These are phyloP conservation scores for Chlorella sorokiniana DNA, from an alignment of 139 green algal species.

Conservation along the genomic window DNA sequence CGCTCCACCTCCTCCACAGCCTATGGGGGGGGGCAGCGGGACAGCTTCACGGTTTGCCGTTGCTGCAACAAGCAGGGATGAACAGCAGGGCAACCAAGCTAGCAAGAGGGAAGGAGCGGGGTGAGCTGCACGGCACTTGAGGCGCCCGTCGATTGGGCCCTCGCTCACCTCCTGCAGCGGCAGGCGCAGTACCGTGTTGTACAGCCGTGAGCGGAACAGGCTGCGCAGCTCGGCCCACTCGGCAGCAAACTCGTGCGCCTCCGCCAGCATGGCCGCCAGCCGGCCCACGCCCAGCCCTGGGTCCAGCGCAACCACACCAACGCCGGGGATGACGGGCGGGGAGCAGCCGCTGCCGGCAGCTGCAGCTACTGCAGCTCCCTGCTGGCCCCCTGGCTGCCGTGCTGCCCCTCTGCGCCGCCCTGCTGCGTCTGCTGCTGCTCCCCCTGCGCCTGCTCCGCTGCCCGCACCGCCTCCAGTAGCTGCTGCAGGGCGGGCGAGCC, in stretches of 20 bases:
- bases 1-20: constrained; percentile 54
- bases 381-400: background rate
- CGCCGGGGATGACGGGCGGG: constrained; percentile 52
- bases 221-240: constrained; percentile 79
- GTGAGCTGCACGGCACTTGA: background rate
- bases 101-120: background rate
- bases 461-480: constrained; percentile 8
- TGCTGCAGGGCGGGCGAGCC: constrained; percentile 22
- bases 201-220: constrained; percentile 57
- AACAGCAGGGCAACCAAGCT: background rate
- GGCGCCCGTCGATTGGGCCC: background rate
- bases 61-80: background rate
- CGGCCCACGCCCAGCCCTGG: background rate
- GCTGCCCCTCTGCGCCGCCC: background rate
- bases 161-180: constrained; percentile 40
- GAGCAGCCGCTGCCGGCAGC: too few relatives aligned
- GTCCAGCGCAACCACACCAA: constrained; percentile 54
- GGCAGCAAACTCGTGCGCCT: constrained; percentile 63
- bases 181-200: constrained; percentile 44
- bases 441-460: background rate
- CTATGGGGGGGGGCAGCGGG: constrained; percentile 1
- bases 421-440: background rate
- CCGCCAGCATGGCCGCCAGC: constrained; percentile 57
- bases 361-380: background rate
- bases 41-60: too few relatives aligned